These are phyloP conservation scores for Stephania yunnanensis DNA, from an alignment of 164 flowering plant genomes.

Conservation along the genomic window DNA sequence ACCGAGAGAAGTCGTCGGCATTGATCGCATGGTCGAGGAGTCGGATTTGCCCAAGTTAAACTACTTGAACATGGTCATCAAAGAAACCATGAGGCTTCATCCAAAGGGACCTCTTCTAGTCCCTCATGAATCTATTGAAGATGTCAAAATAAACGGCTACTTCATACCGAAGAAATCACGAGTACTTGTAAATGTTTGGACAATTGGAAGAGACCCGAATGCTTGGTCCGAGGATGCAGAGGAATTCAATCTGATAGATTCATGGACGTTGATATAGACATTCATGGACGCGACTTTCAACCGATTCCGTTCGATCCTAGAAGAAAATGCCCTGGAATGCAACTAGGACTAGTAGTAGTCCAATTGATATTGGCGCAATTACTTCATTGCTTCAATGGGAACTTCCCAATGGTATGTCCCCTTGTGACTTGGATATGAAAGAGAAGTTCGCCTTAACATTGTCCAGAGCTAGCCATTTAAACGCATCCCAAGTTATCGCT, in stretches of 20 bases:
- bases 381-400: conserved; percentile 14
- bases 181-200: conserved; percentile 21
- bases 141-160: conserved; percentile 17
- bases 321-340: conserved; percentile 9
- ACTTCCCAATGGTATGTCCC: conserved; percentile 10
- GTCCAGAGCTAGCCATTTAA: conserved; percentile 8
- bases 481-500: conserved; percentile 1
- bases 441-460: conserved; percentile 11
- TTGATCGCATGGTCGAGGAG: conserved; percentile 15
- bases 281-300: neutral
- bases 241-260: conserved; percentile 10
- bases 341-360: conserved; percentile 1
- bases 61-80: conserved; percentile 18
- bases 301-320: conserved; percentile 10
- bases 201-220: conserved; percentile 17
- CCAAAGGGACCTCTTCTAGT: conserved; percentile 21
- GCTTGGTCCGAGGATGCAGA: conserved; percentile 13
- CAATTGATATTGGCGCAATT: conserved; percentile 4
- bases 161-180: conserved; percentile 16
- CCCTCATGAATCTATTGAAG: conserved; percentile 20
- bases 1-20: conserved; percentile 9
- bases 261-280: neutral
- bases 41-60: conserved; percentile 13
- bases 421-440: conserved; percentile 12
- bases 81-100: conserved; percentile 23